Evolutionary conservation across 2,329 filamentous ascomycete genomes (phyloP).

Genomic region (Lasiodiplodia citricola): DNA sequence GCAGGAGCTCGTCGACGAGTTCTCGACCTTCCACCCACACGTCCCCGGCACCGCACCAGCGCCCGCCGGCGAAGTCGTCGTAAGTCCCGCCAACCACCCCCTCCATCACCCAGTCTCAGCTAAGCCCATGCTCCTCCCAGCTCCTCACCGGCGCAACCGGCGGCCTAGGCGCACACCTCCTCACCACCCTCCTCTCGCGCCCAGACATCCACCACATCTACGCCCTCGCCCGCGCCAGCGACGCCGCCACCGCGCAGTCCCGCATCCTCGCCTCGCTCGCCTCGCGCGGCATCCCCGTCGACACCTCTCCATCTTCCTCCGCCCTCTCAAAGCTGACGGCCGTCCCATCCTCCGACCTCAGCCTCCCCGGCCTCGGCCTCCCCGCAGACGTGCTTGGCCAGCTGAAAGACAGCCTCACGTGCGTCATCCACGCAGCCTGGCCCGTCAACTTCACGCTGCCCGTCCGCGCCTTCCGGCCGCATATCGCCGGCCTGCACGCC

Average conservation of each 20-base stretch:
- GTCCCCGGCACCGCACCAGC: slow-evolving; percentile 26
- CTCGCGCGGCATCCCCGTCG: too few species aligned
- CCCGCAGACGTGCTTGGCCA: slow-evolving; percentile 29
- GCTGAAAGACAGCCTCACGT: slow-evolving; percentile 39
- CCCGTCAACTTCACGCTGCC: slow-evolving; percentile 63
- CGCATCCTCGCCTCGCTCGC: slow-evolving; percentile 44
- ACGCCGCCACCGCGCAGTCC: slow-evolving; percentile 39
- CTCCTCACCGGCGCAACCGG: slow-evolving; percentile 70
- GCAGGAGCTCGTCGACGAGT: slow-evolving; percentile 52
- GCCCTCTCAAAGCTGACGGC: slow-evolving; percentile 39
- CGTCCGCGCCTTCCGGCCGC: slow-evolving; percentile 55
- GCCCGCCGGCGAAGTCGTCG: slow-evolving; percentile 30
- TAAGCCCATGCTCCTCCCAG: background rate
- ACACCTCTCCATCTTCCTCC: too few species aligned
- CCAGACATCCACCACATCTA: slow-evolving; percentile 50
- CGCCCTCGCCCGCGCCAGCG: slow-evolving; percentile 57
- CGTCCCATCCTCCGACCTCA: slow-evolving; percentile 47
- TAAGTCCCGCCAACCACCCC: background rate
- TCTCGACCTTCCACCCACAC: slow-evolving; percentile 45
- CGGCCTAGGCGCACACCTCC: slow-evolving; percentile 66
- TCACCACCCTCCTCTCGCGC: slow-evolving; percentile 42
- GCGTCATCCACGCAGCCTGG: slow-evolving; percentile 61
- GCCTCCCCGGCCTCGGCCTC: slow-evolving; percentile 49
- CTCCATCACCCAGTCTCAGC: background rate
- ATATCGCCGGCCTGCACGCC: slow-evolving; percentile 53